phyloP scores from a whole-genome alignment of 2,329 filamentous ascomycete genomes.

The Tolypocladium cylindrosporum region DNA sequence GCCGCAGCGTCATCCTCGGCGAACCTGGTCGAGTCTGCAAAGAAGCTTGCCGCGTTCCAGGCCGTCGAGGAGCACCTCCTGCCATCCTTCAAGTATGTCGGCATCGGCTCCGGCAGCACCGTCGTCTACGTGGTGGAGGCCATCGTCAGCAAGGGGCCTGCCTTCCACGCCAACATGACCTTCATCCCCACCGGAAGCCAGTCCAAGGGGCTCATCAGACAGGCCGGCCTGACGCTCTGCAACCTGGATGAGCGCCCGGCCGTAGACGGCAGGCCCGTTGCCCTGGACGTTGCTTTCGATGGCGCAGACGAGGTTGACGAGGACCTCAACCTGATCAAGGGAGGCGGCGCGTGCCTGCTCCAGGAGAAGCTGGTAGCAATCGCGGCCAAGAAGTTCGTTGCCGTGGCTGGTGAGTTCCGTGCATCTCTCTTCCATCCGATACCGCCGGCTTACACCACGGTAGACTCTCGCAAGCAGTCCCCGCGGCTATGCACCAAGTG shows the following conservation, averaged over 20 bases:
- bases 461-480: conserved; percentile 86
- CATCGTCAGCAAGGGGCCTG: conserved; percentile 51
- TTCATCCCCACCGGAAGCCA: conserved; percentile 93
- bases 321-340: conserved; percentile 94
- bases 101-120: conserved; percentile 73
- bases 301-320: conserved; percentile 95
- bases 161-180: conserved; percentile 53
- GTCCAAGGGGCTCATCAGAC: conserved; percentile 75
- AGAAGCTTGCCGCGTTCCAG: conserved; percentile 62
- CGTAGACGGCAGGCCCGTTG: conserved; percentile 27
- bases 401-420: conserved; percentile 58
- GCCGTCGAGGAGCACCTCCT: conserved; percentile 66
- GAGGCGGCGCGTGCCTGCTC: conserved; percentile 92
- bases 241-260: conserved; percentile 65
- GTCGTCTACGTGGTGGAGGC: conserved; percentile 81
- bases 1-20: not conserved
- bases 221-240: conserved; percentile 66
- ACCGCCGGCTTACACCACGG: conserved; percentile 1
- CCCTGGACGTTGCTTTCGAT: conserved; percentile 85
- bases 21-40: conserved; percentile 58
- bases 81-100: conserved; percentile 52
- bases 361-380: conserved; percentile 95
- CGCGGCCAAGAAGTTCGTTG: conserved; percentile 75
- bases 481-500: conserved; percentile 63
- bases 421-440: not conserved